A percentile compares a stretch with the other conserved stretches of the same genome.
Conservation (phyloP, 441 rosid genomes). For the Arabidopsis hybrid region DNA sequence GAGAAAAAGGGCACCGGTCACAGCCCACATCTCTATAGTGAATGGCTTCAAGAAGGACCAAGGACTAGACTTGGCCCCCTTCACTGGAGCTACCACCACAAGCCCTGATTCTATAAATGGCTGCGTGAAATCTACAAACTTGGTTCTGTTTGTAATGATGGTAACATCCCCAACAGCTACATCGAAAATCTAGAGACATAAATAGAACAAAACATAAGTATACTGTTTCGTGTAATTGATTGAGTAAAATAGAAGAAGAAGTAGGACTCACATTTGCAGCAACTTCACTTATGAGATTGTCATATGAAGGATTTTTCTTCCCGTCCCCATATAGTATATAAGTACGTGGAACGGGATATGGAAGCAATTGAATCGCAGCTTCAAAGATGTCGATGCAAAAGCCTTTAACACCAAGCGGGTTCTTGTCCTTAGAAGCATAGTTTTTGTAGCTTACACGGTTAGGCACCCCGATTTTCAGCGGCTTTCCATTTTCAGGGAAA, state of each 20-base stretch:
- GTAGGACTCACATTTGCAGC: constrained; percentile 51
- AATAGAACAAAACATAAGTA: constrained; percentile 5
- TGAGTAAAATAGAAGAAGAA: constrained; percentile 35
- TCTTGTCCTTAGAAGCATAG: constrained; percentile 60
- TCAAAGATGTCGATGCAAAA: constrained; percentile 93
- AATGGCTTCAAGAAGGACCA: constrained; percentile 98
- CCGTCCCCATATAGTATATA: constrained; percentile 77
- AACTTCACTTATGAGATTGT: constrained; percentile 62
- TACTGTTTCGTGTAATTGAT: constrained; percentile 14
- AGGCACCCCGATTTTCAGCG: constrained; percentile 80
- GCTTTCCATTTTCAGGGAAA: constrained; percentile 86
- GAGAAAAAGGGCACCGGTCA: constrained; percentile 85
- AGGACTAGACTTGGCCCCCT: constrained; percentile 68
- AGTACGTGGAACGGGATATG: constrained; percentile 81
- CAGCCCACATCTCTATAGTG: constrained; percentile 83
- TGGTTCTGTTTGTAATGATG: constrained; percentile 80
- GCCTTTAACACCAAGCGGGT: constrained; percentile 84
- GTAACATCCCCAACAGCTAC: constrained; percentile 90
- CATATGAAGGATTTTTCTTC: constrained; percentile 64
- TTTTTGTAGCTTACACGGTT: constrained; percentile 70
- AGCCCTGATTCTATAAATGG: constrained; percentile 96
- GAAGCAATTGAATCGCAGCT: constrained; percentile 85
- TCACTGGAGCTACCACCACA: constrained; percentile 84
- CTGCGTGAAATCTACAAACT: constrained; percentile 91
- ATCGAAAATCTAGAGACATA: constrained; percentile 64